Evolutionary conservation across 2,329 filamentous ascomycete genomes (phyloP).

Genomic region (Metarhizium humberi): DNA sequence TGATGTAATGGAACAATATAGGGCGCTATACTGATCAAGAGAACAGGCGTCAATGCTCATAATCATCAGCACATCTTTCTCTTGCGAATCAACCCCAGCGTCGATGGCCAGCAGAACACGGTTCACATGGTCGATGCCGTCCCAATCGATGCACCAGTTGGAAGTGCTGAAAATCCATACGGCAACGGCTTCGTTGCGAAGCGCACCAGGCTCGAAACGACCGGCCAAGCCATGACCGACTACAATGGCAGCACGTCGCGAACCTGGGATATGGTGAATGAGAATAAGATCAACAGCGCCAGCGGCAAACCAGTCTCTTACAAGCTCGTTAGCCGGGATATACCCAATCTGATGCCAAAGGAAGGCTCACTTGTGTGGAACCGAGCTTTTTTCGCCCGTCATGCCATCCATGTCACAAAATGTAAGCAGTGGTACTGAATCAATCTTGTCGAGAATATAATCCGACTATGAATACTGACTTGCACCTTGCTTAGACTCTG

Average conservation of each 20-base stretch:
- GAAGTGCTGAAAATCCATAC: conserved; percentile 36
- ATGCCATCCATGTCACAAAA: too few relatives aligned
- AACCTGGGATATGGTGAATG: conserved; percentile 38
- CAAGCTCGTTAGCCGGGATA: conserved; percentile 24
- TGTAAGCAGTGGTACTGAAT: too few relatives aligned
- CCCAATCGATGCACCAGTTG: conserved; percentile 26
- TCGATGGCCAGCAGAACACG: conserved; percentile 43
- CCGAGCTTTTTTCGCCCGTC: too few relatives aligned
- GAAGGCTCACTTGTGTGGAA: too few relatives aligned
- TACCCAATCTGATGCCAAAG: too few relatives aligned
- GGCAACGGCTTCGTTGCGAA: conserved; percentile 51
- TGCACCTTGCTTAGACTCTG: too few relatives aligned
- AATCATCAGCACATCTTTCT: conserved; percentile 65
- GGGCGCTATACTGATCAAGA: too few relatives aligned
- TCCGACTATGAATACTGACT: too few relatives aligned
- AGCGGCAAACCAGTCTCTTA: conserved; percentile 40
- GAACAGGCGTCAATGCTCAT: conserved; percentile 52
- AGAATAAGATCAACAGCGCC: conserved; percentile 31
- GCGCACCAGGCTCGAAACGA: conserved; percentile 29
- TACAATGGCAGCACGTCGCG: conserved; percentile 35
- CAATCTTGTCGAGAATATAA: too few relatives aligned
- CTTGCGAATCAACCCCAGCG: conserved; percentile 53
- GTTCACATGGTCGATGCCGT: conserved; percentile 16
- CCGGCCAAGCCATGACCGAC: conserved; percentile 39
- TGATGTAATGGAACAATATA: too few relatives aligned